Conservation (phyloP, 73 alveolate genomes). For the Paramecium octaurelia region DNA sequence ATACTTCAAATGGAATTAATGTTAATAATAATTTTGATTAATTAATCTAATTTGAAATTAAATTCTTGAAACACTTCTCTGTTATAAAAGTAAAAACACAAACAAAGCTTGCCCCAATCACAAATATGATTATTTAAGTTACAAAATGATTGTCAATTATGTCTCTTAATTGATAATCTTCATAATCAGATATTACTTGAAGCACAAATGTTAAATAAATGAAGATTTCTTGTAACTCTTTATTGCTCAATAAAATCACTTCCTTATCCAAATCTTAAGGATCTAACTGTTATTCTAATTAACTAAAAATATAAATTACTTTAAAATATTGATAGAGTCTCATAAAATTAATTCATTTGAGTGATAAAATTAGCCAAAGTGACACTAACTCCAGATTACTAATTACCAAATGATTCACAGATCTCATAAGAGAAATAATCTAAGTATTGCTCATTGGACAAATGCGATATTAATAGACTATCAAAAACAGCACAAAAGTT, state of each 20-base stretch:
- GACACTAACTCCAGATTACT: neutral
- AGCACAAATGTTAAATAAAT: neutral
- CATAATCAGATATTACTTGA: neutral
- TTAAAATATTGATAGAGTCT: neutral
- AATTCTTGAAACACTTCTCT: neutral
- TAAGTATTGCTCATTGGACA: neutral
- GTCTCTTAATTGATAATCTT: neutral
- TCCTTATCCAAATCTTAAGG: neutral
- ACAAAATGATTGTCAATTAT: neutral
- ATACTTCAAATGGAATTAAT: neutral
- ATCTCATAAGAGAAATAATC: neutral
- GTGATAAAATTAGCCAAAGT: neutral
- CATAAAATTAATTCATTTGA: neutral
- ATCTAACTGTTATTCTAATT: neutral
- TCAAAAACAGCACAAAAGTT: neutral
- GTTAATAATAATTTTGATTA: constrained; percentile 7
- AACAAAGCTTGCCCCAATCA: neutral
- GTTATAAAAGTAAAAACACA: neutral
- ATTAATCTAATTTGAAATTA: neutral
- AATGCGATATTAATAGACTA: neutral
- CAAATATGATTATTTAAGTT: neutral
- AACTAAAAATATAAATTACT: neutral
- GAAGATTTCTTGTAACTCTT: neutral
- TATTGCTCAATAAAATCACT: neutral
- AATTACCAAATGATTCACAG: neutral